Evolutionary conservation across 768 basidiomycete genomes (phyloP).

Genomic region (Tricholoma saponaceum): DNA sequence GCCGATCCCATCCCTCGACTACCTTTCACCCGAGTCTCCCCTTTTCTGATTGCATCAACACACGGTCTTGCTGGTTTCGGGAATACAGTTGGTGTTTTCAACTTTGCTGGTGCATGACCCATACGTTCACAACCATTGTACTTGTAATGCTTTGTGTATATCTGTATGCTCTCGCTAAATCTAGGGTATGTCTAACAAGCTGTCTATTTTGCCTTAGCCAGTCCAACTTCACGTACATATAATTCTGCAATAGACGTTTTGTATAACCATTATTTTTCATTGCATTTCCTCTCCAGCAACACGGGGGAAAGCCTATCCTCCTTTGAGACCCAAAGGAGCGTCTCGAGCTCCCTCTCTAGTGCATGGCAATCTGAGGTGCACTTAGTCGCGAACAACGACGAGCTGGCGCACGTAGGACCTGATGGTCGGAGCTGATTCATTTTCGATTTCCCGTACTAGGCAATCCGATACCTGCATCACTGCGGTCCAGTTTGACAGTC

Average conservation of each 20-base stretch:
- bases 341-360: background rate
- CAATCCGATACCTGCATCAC: background rate
- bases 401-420: background rate
- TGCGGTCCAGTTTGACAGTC: background rate
- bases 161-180: background rate
- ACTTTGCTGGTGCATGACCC: conserved; percentile 21
- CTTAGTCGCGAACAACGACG: background rate
- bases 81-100: conserved; percentile 67
- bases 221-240: background rate
- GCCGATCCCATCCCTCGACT: conserved; percentile 50
- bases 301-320: background rate
- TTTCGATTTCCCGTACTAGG: background rate
- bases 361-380: background rate
- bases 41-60: conserved; percentile 46
- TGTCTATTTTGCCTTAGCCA: background rate
- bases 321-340: background rate
- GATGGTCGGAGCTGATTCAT: background rate
- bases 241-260: background rate
- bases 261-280: background rate
- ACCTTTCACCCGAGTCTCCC: conserved; percentile 77
- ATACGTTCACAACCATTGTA: background rate
- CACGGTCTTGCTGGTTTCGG: conserved; percentile 71
- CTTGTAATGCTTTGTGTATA: conserved; percentile 1
- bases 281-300: background rate
- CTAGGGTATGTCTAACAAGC: background rate